Evolutionary conservation across 2,329 filamentous ascomycete species (phyloP), one percentile per base, ranked within the genome.

Genomic region (Xylaria sp.): DNA sequence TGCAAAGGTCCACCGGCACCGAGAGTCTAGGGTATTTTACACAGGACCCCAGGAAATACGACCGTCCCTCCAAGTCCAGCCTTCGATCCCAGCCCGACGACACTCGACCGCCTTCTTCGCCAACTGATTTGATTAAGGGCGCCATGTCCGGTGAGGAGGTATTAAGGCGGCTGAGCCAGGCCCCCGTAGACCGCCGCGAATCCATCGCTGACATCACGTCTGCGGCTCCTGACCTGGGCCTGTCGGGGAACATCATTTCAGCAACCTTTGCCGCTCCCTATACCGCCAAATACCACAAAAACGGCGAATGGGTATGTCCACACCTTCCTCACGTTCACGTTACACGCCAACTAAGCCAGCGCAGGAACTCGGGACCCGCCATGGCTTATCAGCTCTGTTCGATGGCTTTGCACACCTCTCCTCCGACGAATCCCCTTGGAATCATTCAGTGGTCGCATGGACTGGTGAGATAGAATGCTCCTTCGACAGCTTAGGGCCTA

Each of bases 381-480:
- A 90, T 63, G 94, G 94, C 57, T 94, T 93, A 60, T 97, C 94
- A 11, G 93, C 94, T 15, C 84, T 98, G 33, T 96, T 96, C 77
- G 93, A 97, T 75, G 93, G 93, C 9, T 93, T 98, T 72, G 86
- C 89, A 58, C 89, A 96, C 77, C 87, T 98, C 44, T 91, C 93
- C 3, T 96, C 93, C n/a, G 83, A 90, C 58, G 84, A 90, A 43
- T 89, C 90, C 2, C 88, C 90, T 19, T 98, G 93, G 93, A 92
- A 93, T 70, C 94, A 97, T 78, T 95, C 89, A 0, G 85, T 97
- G 5, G 91, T 98, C 54, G 93, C 92, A 46, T 98, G 94, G 94
- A 97, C 94, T 3, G 94, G 94, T 60, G 94, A 98, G 76, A 90
- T 94, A 61, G 85, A 88, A 59, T 79, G 76, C 3, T 78, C 81